Conservation (phyloP, 2,329 filamentous ascomycete genomes). For the Tolypocladium tundrense region DNA sequence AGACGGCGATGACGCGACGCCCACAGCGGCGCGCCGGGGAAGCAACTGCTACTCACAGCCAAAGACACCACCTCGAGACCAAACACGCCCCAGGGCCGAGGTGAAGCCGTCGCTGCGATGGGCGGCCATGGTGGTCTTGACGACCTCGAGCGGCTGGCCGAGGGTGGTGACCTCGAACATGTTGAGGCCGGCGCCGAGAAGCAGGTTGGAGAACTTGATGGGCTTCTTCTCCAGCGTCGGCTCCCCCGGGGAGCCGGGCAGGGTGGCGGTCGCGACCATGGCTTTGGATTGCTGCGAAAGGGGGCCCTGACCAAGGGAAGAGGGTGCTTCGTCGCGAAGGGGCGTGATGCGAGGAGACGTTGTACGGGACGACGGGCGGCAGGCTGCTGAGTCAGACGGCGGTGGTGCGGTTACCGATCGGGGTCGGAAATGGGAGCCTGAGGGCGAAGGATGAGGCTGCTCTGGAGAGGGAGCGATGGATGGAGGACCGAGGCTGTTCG, state of each 20-base stretch:
- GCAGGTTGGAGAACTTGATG: constrained; percentile 98
- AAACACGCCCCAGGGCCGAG: constrained; percentile 74
- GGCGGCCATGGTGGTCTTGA: constrained; percentile 99
- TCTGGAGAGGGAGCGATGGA: constrained; percentile 4
- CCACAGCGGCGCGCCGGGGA: not conserved
- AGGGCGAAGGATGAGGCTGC: constrained; percentile 6
- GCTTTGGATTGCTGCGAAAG: constrained; percentile 40
- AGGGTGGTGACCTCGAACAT: constrained; percentile 74
- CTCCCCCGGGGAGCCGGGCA: constrained; percentile 38
- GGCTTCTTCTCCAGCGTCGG: constrained; percentile 89
- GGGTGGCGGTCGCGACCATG: constrained; percentile 52
- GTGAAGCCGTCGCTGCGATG: constrained; percentile 84
- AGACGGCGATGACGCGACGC: not conserved
- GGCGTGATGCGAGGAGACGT: constrained; percentile 14
- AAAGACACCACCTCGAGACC: constrained; percentile 83
- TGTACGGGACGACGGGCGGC: constrained; percentile 4
- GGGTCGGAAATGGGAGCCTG: not conserved
- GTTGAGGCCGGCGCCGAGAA: constrained; percentile 89
- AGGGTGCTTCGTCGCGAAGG: constrained; percentile 72
- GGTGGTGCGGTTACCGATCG: not conserved
- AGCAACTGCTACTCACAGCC: constrained; percentile 62
- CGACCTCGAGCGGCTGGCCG: constrained; percentile 83
- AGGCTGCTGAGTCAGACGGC: constrained; percentile 3
- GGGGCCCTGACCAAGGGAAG: constrained; percentile 97
- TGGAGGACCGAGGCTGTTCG: constrained; percentile 4